Evolutionary conservation across 495 filamentous ascomycete genomes (phyloP), one percentile per base, ranked within the genome.

Genomic region (Penicillium robsamsonii): DNA sequence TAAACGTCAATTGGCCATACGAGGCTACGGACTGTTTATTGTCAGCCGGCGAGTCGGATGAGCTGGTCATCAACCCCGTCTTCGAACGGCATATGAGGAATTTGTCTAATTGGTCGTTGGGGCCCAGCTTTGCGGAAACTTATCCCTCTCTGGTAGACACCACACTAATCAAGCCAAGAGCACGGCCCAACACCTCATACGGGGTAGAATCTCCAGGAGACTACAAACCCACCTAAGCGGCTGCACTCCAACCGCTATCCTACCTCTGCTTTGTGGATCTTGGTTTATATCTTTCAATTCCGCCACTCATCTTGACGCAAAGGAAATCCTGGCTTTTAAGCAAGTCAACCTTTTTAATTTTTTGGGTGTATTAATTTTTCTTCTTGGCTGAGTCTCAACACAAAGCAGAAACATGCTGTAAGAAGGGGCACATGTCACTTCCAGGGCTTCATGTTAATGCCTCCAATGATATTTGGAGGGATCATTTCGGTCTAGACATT

Each of bases 1-100:
- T 95, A 35, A 81, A 73, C 24, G 61, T 93, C 12, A 90, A 90
- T 62, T 95, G 90, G 90, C 84, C 84, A 0, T 89, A 92, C 67
- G 85, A 90, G 52, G 77, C 80, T 4, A 79, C 80, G 0, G 84
- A 87, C 55, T 76, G 79, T 45, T 69, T 90, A 33, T 61, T 88
- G 37, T 74, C 74, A 17, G 80, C 73, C 37, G 75, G 80, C 0
- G 82, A 82, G 20, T 69, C 68, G 8, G 81, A 81, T 2, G 85
- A 88, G 57, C 66, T 88, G 55, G 72, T 83, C 27, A 88, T 95
- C 49, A 92, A 92, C 55, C 88, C 89, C 0, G 87, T 86, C 0
- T 95, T 92, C 69, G 88, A 91, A 68, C 67, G 83, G 30, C 90
- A 95, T 70, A 58, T 93, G 46, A 55, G 83, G 6, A 74, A 85